Evolutionary conservation across 1,139 yeast genomes (phyloP).

Genomic region (Lodderomyces beijingensis): DNA sequence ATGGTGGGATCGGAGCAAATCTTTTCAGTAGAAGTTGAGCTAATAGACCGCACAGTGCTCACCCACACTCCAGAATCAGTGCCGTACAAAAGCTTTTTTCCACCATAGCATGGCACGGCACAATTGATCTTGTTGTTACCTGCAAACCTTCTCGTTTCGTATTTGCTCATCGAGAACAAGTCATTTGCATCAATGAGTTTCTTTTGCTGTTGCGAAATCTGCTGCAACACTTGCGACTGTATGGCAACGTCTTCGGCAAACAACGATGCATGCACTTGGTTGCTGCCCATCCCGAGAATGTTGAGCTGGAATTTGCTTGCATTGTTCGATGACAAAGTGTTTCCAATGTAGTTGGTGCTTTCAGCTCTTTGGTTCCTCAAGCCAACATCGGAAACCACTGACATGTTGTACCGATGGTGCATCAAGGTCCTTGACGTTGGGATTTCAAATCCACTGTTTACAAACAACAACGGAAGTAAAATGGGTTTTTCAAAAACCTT

Average conservation of each 20-base stretch:
- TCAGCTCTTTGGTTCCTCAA: conserved; percentile 28
- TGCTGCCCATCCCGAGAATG: conserved; percentile 42
- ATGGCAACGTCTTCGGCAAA: conserved; percentile 53
- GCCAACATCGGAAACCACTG: conserved; percentile 36
- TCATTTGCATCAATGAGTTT: conserved; percentile 69
- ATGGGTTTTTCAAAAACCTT: conserved; percentile 92
- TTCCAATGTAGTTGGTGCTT: conserved; percentile 25
- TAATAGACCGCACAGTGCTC: conserved; percentile 53
- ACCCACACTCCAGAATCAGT: conserved; percentile 90
- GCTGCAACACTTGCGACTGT: conserved; percentile 77
- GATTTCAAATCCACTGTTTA: conserved; percentile 73
- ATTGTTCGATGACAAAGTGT: conserved; percentile 22
- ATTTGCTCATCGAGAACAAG: conserved; percentile 72
- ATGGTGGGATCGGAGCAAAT: conserved; percentile 72
- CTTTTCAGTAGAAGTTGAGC: conserved; percentile 41
- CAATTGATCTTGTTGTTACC: conserved; percentile 79
- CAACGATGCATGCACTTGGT: conserved; percentile 40
- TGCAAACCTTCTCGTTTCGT: conserved; percentile 67
- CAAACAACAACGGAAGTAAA: conserved; percentile 77
- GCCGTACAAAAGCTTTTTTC: conserved; percentile 84
- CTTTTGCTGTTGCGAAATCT: conserved; percentile 74
- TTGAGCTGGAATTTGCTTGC: conserved; percentile 44
- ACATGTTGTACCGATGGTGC: conserved; percentile 31
- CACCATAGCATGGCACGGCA: conserved; percentile 93
- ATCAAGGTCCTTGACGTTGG: conserved; percentile 55